A percentile compares a stretch with the other conserved stretches of the same genome.
phyloP scores from a whole-genome alignment of 805 yeast species.

The Teunomyces stri region DNA sequence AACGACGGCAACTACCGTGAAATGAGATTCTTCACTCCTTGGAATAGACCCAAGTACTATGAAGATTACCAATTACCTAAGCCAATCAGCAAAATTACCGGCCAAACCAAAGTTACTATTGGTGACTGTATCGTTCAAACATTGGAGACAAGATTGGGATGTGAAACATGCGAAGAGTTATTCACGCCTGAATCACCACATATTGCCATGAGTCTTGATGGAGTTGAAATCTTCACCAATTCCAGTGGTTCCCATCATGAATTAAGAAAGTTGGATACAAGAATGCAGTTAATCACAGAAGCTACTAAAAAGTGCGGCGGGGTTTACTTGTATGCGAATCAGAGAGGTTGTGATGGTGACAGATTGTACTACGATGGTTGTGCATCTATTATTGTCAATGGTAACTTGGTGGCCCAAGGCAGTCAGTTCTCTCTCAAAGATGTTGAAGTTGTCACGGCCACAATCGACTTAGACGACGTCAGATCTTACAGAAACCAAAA shows the following conservation, averaged over 20 bases:
- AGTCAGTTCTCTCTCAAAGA: slow-evolving; percentile 85
- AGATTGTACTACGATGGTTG: slow-evolving; percentile 96
- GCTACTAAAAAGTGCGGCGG: slow-evolving; percentile 98
- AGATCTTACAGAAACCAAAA: slow-evolving; percentile 74
- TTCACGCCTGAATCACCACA: slow-evolving; percentile 97
- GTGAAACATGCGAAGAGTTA: slow-evolving; percentile 96
- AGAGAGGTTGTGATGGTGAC: slow-evolving; percentile 98
- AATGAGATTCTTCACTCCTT: slow-evolving; percentile 95
- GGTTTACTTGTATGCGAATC: slow-evolving; percentile 88
- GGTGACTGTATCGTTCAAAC: slow-evolving; percentile 92
- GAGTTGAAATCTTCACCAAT: slow-evolving; percentile 95
- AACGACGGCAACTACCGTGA: slow-evolving; percentile 98
- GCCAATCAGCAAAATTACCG: slow-evolving; percentile 59
- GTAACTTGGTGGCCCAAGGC: slow-evolving; percentile 89
- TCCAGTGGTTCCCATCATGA: slow-evolving; percentile 99
- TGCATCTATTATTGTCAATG: slow-evolving; percentile 91
- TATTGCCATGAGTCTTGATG: slow-evolving; percentile 86
- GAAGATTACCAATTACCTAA: slow-evolving; percentile 77
- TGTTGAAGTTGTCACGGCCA: slow-evolving; percentile 94
- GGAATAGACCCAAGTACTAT: slow-evolving; percentile 75
- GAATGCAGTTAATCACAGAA: slow-evolving; percentile 81
- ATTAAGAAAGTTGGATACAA: slow-evolving; percentile 79
- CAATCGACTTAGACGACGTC: slow-evolving; percentile 90
- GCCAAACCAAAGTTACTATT: slow-evolving; percentile 66
- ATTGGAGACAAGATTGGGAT: slow-evolving; percentile 86